Conservation (phyloP, 2,329 filamentous ascomycete genomes). For the Monosporascus sp. region DNA sequence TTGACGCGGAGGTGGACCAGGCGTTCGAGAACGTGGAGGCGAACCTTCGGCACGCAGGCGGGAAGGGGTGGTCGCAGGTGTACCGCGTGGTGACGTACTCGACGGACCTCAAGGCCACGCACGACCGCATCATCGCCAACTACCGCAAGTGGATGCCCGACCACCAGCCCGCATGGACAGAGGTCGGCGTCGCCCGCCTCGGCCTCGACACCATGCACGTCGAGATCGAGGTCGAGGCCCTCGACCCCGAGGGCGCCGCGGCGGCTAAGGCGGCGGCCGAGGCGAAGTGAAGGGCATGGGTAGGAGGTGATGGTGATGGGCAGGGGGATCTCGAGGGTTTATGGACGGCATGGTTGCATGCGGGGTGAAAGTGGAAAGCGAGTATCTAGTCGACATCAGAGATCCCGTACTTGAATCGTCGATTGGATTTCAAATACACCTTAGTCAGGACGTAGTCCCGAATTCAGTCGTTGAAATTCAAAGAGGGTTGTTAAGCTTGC, state of each 20-base stretch:
- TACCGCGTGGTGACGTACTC: slow-evolving; percentile 43
- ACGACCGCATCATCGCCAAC: slow-evolving; percentile 39
- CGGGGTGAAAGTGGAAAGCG: no score
- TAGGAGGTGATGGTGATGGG: no score
- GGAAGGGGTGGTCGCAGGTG: slow-evolving; percentile 52
- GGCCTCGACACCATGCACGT: slow-evolving; percentile 47
- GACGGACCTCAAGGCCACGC: slow-evolving; percentile 30
- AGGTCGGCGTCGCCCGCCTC: slow-evolving; percentile 43
- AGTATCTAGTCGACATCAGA: no score
- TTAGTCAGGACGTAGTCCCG: no score
- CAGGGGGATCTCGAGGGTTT: no score
- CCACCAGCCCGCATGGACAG: slow-evolving; percentile 50
- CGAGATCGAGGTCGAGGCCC: slow-evolving; percentile 53
- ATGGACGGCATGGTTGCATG: no score
- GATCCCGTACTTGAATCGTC: no score
- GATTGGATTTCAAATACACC: no score
- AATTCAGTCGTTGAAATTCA: no score
- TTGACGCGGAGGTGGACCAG: slow-evolving; percentile 42
- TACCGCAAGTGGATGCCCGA: slow-evolving; percentile 46
- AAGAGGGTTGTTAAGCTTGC: no score
- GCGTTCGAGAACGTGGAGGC: slow-evolving; percentile 54
- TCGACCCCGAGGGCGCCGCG: slow-evolving; percentile 26
- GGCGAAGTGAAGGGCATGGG: neutral
- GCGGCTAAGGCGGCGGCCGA: neutral
- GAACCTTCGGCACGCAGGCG: slow-evolving; percentile 45